These are phyloP conservation scores for Helicocarpus griseus DNA, from an alignment of 2,329 filamentous ascomycete species.

Conservation along the genomic window DNA sequence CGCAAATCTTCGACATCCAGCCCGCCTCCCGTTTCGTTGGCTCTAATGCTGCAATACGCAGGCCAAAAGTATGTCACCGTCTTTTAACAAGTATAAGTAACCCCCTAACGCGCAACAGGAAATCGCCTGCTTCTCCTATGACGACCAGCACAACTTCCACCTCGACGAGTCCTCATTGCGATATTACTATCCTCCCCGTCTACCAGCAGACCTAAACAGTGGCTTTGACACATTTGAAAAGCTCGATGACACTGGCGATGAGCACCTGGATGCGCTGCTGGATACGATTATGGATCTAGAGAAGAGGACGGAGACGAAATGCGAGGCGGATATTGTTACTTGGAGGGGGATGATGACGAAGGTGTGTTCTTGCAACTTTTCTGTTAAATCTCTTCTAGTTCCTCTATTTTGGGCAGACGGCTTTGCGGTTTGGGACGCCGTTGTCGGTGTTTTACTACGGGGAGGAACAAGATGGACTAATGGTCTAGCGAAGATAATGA, in stretches of 20 bases:
- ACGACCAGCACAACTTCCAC: slow-evolving; percentile 67
- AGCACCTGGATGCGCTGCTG: slow-evolving; percentile 78
- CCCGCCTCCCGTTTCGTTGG: slow-evolving; percentile 61
- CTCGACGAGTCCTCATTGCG: slow-evolving; percentile 69
- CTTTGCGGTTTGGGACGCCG: no score
- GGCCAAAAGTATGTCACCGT: slow-evolving; percentile 53
- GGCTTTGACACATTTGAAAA: slow-evolving; percentile 79
- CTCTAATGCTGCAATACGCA: slow-evolving; percentile 58
- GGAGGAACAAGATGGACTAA: neutral
- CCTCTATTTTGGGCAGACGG: no score
- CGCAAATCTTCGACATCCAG: slow-evolving; percentile 51
- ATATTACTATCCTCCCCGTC: slow-evolving; percentile 73
- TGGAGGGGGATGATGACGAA: slow-evolving; percentile 99
- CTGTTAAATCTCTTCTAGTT: neutral
- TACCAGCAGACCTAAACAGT: slow-evolving; percentile 63
- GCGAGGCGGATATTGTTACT: slow-evolving; percentile 72
- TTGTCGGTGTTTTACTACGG: neutral
- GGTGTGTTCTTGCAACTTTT: slow-evolving; percentile 39
- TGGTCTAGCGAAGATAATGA: slow-evolving; percentile 61
- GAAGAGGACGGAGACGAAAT: slow-evolving; percentile 53
- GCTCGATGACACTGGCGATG: slow-evolving; percentile 70
- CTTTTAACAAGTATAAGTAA: neutral
- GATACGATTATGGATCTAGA: slow-evolving; percentile 67
- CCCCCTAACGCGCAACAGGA: slow-evolving; percentile 46
- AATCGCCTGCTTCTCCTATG: slow-evolving; percentile 88